Evolutionary conservation across 768 basidiomycete species (phyloP).

Genomic region (Sarcomyxa edulis): DNA sequence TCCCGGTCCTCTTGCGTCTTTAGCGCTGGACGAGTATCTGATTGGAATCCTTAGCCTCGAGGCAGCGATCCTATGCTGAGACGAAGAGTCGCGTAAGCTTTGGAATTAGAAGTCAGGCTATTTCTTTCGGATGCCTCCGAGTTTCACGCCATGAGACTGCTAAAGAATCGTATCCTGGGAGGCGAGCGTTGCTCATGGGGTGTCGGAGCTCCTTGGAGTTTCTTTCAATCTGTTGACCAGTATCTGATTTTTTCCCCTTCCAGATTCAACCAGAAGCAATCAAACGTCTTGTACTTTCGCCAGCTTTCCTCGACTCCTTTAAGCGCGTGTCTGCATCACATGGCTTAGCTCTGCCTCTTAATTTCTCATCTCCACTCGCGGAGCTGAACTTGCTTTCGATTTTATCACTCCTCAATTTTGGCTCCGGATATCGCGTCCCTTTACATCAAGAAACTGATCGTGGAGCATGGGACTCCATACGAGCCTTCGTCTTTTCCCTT

Average conservation of each 20-base stretch:
- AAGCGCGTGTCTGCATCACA: conserved; percentile 56
- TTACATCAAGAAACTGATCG: conserved; percentile 69
- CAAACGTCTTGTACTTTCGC: conserved; percentile 56
- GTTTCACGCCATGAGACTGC: not conserved
- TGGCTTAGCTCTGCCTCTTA: conserved; percentile 73
- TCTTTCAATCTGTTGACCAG: too few relatives aligned
- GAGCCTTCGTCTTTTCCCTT: conserved; percentile 65
- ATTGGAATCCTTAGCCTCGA: too few relatives aligned
- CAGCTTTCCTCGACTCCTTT: conserved; percentile 59
- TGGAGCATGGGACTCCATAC: conserved; percentile 82
- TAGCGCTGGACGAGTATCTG: too few relatives aligned
- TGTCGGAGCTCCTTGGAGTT: too few relatives aligned
- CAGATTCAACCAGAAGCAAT: conserved; percentile 59
- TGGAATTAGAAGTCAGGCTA: too few relatives aligned
- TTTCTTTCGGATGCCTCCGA: too few relatives aligned
- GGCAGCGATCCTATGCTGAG: too few relatives aligned
- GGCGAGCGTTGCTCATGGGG: too few relatives aligned
- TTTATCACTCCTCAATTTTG: conserved; percentile 79
- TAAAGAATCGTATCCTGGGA: too few relatives aligned
- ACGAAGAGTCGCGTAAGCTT: too few relatives aligned
- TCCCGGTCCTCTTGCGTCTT: too few relatives aligned
- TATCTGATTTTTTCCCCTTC: not conserved
- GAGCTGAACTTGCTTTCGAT: conserved; percentile 82
- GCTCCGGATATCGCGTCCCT: conserved; percentile 71
- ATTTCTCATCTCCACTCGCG: conserved; percentile 64